Evolutionary conservation across 78 protist species (phyloP).

Genomic region (Planoprotostelium fungivorum): DNA sequence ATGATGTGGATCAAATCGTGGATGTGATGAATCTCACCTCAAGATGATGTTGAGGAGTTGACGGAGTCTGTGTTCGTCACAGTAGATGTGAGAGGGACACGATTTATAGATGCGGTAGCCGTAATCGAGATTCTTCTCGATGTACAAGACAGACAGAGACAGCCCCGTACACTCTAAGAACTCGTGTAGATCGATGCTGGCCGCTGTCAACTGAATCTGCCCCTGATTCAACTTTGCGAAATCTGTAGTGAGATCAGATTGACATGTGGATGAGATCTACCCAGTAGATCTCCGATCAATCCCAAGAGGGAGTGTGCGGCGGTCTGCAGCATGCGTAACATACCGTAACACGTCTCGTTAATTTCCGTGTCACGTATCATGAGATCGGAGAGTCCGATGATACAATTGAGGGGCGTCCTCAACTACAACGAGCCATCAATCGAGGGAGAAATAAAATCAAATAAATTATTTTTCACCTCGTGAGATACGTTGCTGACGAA

Average conservation of each 20-base stretch:
- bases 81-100: background rate
- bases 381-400: background rate
- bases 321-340: background rate
- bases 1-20: background rate
- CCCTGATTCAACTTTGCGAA: background rate
- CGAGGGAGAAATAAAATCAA: background rate
- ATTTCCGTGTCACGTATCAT: background rate
- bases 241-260: background rate
- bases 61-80: background rate
- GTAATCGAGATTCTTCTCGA: background rate
- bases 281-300: background rate
- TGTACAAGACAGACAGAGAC: background rate
- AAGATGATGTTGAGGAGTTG: background rate
- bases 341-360: background rate
- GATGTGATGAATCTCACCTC: too few species aligned
- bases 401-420: background rate
- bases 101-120: background rate
- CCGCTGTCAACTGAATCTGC: background rate
- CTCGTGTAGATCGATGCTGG: background rate
- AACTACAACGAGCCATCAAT: background rate
- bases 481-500: background rate
- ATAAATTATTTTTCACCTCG: background rate
- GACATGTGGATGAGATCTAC: background rate
- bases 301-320: background rate
- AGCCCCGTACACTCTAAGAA: background rate